Conservation (phyloP, 352 stramenopile species). For the Phytophthora melonis region DNA sequence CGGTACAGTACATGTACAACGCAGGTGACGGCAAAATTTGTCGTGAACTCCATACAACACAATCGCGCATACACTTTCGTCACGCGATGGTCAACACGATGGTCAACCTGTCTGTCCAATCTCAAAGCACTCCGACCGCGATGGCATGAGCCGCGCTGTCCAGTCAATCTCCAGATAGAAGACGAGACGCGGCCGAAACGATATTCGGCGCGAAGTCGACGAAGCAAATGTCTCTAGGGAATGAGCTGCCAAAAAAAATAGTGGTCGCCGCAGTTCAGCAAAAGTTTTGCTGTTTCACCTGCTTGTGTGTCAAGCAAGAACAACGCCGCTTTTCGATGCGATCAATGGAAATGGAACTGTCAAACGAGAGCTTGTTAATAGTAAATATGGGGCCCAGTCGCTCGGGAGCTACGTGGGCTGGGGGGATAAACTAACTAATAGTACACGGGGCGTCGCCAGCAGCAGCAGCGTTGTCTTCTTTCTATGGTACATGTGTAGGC, state of each 20-base stretch:
- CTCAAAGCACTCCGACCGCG: background rate
- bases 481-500: constrained; percentile 50
- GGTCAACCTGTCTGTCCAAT: background rate
- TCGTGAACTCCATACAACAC: background rate
- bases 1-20: background rate
- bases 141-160: constrained; percentile 16
- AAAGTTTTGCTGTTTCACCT: constrained; percentile 19
- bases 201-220: constrained; percentile 11
- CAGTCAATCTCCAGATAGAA: constrained; percentile 31
- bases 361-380: constrained; percentile 31
- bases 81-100: background rate
- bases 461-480: constrained; percentile 29
- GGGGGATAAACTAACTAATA: constrained; percentile 44
- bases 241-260: constrained; percentile 27
- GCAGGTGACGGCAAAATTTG: background rate
- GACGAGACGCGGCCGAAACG: constrained; percentile 26
- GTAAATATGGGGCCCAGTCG: constrained; percentile 38
- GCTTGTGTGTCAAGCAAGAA: background rate
- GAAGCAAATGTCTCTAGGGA: constrained; percentile 21
- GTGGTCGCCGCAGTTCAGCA: constrained; percentile 11
- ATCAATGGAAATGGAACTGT: background rate
- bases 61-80: background rate
- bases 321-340: constrained; percentile 13
- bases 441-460: constrained; percentile 36
- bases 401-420: background rate